Evolutionary conservation across 495 filamentous ascomycete species (phyloP), one percentile per base, ranked within the genome.

Genomic region (Trichoderma parareesei): DNA sequence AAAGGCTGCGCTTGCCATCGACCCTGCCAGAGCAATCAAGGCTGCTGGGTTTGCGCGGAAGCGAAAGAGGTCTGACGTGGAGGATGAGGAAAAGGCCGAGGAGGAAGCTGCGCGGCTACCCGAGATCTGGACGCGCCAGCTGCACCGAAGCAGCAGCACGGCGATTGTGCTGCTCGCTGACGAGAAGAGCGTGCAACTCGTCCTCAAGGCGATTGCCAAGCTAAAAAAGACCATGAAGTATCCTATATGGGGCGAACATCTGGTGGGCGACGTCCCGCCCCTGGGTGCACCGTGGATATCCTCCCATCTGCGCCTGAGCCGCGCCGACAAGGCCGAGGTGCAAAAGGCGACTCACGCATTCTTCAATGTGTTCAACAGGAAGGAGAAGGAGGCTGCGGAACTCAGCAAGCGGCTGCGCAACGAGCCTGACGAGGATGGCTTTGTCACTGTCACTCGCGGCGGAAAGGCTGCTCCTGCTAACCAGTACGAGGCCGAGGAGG

Each of bases 381-480:
- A 84, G 40, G 87, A 95, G 71, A 84, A 85, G 60, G 85, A 87
- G 57, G 84, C 86, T 27, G 80, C 80, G 59, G 84, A 84, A 35
- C 78, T 85, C 20, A 85, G 84, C 41, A 84, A 87, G 67, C 80
- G 81, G 64, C 76, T 85, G 66, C 82, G 89, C 57, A 84, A 87
- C 69, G 87, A 88, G 69, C 91, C 94, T 10, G 94, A 98, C 72
- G 92, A 91, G 71, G 95, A 98, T 75, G 94, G 94, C 10, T 98
- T 98, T 71, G 81, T 97, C 27, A 97, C 91, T 40, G 95, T 98
- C 38, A 90, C 87, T 4, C 82, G 88, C 64, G 93, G 92, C 4
- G 85, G 87, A 57, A 86, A 89, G 64, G 79, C 81, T 10, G 91
- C 90, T 13, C 87, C 90, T 9, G 90, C 90, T 18, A 79, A 85